Conservation (phyloP, 345 rosid species). For the Psidium friedrichsthalianum region DNA sequence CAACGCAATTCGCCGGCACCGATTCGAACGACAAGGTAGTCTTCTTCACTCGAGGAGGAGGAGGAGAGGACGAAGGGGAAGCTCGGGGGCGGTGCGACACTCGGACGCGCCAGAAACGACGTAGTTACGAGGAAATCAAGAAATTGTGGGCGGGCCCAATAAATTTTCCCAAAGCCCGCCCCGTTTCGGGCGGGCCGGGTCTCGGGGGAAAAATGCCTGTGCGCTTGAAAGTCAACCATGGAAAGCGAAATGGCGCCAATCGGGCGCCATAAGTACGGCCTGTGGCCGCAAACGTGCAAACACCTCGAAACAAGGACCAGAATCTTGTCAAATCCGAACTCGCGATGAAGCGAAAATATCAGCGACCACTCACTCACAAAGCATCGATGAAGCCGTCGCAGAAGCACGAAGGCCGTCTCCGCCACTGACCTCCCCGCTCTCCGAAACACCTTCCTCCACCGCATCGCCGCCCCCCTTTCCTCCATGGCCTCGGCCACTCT, state of each 20-base stretch:
- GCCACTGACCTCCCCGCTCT: not conserved
- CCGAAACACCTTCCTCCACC: not conserved
- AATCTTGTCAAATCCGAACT: not conserved
- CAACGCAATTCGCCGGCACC: not conserved
- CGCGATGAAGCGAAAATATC: not conserved
- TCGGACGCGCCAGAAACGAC: not conserved
- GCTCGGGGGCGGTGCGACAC: too few species aligned
- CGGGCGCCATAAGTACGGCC: slow-evolving; percentile 19
- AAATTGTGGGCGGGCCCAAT: not conserved
- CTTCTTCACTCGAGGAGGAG: not conserved
- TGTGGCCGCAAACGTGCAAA: slow-evolving; percentile 18
- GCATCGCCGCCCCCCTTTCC: not conserved
- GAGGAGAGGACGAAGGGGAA: not conserved
- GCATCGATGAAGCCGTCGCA: not conserved
- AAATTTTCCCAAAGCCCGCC: too few species aligned
- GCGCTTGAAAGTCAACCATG: not conserved
- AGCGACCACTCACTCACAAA: not conserved
- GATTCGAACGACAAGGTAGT: not conserved
- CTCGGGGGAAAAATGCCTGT: not conserved
- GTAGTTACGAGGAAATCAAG: not conserved
- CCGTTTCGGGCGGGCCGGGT: not conserved
- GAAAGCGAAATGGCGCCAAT: slow-evolving; percentile 47
- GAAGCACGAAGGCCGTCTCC: not conserved
- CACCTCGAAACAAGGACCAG: not conserved
- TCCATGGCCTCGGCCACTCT: slow-evolving; percentile 1